Base-by-base conservation (phyloP, 257 asterid species). In the Nicotiana obtusifolia region DNA sequence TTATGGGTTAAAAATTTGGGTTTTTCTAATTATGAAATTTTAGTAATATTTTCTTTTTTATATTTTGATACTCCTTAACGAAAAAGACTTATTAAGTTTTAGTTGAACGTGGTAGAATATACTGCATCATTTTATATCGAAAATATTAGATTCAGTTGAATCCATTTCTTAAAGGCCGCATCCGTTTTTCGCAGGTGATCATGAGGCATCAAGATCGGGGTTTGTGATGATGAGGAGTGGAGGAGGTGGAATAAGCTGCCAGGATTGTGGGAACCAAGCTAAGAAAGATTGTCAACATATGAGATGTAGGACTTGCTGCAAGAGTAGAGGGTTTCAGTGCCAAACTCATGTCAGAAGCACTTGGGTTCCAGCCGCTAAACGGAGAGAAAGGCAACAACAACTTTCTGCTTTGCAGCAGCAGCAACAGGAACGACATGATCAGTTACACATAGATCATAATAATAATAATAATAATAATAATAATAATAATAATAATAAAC, bases 181-280 rank as follows among this genome's bases (percentile, higher is more conserved):
- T 20, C 35, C 19, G 19, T 47, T 31, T 22, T n/a, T 10, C 7
- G 77, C 35, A 67, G 77, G 65, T 5, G 77, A 30, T 10, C 37
- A 80, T 10, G 83, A 65, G 78, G 52, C 53, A 0, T 65, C 78
- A 4, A 80, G 83, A 17, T 80, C 83, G 65, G 83, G 77, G 16
- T 52, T 80, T 5, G 37, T 80, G 44, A 85, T 80, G 81, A 88
- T 85, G 91, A 88, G 83, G 35, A 85, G 86, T 2, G 76, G 30
- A 35, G 88, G 82, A 30, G 82, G 77, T 8, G 88, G 84, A 47
- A 53, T 89, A 0, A 90, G 82, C 81, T 91, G 96, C 37, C 92
- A 90, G n/a, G 96, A 91, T 14, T 91, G 96, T 65, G 96, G 96
- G 41, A 91, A 91, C 83, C 95, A 89, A 60, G 92, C 95, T 0